Percentiles rank a stretch among this genome's conserved stretches.
Conservation (phyloP, 1,284 basidiomycete genomes). For the Ganoderma meredithae region DNA sequence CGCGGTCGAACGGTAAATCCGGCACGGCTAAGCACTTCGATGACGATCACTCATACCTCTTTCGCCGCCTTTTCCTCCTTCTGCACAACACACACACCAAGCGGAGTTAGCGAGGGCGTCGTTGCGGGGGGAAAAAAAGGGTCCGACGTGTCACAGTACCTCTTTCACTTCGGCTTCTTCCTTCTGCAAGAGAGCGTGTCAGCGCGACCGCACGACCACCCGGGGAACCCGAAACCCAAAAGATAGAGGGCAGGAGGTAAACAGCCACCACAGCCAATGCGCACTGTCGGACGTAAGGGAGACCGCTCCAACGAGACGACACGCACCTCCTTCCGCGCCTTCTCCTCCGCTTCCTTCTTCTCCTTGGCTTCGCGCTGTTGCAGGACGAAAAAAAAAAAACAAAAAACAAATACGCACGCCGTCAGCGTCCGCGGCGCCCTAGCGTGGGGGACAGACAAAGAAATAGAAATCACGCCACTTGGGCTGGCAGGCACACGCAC, state of each 20-base stretch:
- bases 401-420: constrained; percentile 29
- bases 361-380: constrained; percentile 75
- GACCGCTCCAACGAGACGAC: not conserved
- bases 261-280: constrained; percentile 15
- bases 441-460: too few relatives aligned
- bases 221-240: not conserved
- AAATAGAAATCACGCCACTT: constrained; percentile 20
- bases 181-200: constrained; percentile 47
- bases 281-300: constrained; percentile 17
- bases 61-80: constrained; percentile 58
- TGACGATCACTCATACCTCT: constrained; percentile 49
- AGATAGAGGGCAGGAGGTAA: not conserved
- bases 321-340: constrained; percentile 49
- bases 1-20: not conserved
- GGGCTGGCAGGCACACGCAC: constrained; percentile 42
- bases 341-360: constrained; percentile 66
- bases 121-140: constrained; percentile 5
- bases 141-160: constrained; percentile 33
- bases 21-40: not conserved
- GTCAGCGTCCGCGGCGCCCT: constrained; percentile 29
- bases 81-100: constrained; percentile 36
- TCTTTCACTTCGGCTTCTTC: constrained; percentile 55
- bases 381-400: constrained; percentile 25
- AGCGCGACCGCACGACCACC: not conserved
- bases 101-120: constrained; percentile 16